phyloP scores from a whole-genome alignment of 2,329 filamentous ascomycete genomes.

The Penicillium sp. region DNA sequence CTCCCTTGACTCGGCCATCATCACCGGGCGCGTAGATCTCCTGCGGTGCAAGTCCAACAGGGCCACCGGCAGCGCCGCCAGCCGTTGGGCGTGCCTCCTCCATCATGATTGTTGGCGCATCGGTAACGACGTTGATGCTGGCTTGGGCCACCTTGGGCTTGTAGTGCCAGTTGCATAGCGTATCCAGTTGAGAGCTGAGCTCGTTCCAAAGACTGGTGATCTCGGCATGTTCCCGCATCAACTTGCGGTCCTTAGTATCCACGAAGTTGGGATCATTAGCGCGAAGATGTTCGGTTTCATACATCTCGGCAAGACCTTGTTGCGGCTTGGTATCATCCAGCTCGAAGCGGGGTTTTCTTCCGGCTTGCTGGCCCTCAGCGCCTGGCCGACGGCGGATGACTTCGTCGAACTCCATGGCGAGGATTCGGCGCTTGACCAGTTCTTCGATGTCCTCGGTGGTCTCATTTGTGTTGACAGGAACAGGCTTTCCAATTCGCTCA shows the following conservation, averaged over 20 bases:
- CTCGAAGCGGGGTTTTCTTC: conserved; percentile 71
- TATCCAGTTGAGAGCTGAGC: conserved; percentile 75
- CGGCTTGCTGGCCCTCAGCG: conserved; percentile 59
- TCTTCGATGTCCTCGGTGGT: conserved; percentile 88
- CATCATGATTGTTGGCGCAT: conserved; percentile 89
- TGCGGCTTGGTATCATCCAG: conserved; percentile 84
- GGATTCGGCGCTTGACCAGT: conserved; percentile 88
- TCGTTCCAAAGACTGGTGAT: conserved; percentile 81
- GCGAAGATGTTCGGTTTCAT: conserved; percentile 87
- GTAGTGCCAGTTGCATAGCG: conserved; percentile 91
- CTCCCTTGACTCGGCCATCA: conserved; percentile 59
- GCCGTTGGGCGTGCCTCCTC: conserved; percentile 90
- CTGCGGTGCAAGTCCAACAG: conserved; percentile 82
- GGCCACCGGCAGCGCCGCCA: conserved; percentile 57
- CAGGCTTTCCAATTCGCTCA: conserved; percentile 89
- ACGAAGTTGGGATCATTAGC: conserved; percentile 75
- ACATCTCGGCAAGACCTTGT: conserved; percentile 84
- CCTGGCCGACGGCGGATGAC: conserved; percentile 78
- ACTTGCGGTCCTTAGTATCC: conserved; percentile 77
- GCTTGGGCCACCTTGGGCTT: conserved; percentile 81
- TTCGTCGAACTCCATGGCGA: conserved; percentile 89
- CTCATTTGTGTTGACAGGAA: conserved; percentile 89
- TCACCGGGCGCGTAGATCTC: conserved; percentile 86
- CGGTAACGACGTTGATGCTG: conserved; percentile 80
- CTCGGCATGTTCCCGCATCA: conserved; percentile 77